Evolutionary conservation across 345 rosid species (phyloP).

Genomic region (Rhizophora apiculata): DNA sequence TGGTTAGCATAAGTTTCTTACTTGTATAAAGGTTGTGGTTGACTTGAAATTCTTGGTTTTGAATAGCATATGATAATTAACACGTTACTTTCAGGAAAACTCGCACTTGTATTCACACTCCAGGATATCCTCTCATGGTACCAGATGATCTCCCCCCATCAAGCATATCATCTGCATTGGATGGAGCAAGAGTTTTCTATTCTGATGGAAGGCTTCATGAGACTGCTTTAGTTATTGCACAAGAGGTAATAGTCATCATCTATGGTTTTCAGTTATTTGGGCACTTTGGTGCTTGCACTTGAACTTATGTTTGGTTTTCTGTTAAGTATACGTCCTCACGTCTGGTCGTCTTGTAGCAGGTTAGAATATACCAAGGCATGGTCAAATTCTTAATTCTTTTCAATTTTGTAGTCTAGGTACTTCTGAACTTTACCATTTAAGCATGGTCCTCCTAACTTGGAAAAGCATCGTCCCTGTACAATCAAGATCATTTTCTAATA

Average conservation of each 20-base stretch:
- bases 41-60: background rate
- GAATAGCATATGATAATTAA: background rate
- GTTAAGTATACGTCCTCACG: background rate
- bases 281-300: slow-evolving; percentile 2
- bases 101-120: slow-evolving; percentile 89
- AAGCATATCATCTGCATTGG: slow-evolving; percentile 50
- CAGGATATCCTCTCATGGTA: slow-evolving; percentile 68
- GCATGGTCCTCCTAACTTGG: background rate
- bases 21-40: background rate
- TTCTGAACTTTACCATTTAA: background rate
- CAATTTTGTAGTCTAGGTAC: background rate
- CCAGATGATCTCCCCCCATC: slow-evolving; percentile 55
- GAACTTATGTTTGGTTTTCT: background rate
- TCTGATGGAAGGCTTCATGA: slow-evolving; percentile 69
- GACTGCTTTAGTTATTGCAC: slow-evolving; percentile 55
- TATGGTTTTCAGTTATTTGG: background rate
- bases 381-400: background rate
- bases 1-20: background rate
- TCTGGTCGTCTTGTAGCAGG: background rate
- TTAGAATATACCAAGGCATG: too few species aligned
- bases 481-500: too few species aligned
- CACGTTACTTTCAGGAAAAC: slow-evolving; percentile 60
- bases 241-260: slow-evolving; percentile 55
- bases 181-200: slow-evolving; percentile 57
- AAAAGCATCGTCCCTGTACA: background rate